These are phyloP conservation scores for Osmanthus fragrans DNA, from an alignment of 257 asterid genomes.

Conservation along the genomic window DNA sequence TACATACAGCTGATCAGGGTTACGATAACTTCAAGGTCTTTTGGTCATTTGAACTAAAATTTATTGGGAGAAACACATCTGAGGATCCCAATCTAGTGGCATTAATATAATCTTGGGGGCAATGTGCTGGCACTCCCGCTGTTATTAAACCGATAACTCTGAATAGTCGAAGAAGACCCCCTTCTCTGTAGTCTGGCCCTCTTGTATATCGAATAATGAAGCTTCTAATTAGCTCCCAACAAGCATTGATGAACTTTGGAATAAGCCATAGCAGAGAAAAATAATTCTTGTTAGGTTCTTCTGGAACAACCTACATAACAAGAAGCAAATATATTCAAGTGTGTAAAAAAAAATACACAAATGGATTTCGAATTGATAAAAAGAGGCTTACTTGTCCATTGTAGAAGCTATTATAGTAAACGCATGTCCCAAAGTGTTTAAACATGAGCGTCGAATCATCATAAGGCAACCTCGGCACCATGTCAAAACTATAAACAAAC, in stretches of 20 bases:
- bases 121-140: conserved; percentile 54
- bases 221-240: conserved; percentile 51
- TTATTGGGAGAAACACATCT: conserved; percentile 17
- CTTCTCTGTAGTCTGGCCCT: conserved; percentile 44
- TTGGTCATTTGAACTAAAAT: not conserved
- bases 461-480: conserved; percentile 59
- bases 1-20: no score
- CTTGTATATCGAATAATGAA: conserved; percentile 27
- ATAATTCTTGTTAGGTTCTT: conserved; percentile 62
- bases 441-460: conserved; percentile 48
- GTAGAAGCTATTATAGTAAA: conserved; percentile 53
- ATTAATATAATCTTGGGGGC: conserved; percentile 56
- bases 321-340: no score
- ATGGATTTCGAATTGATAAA: not conserved
- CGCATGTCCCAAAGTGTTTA: conserved; percentile 61
- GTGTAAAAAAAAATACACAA: not conserved
- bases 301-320: conserved; percentile 21
- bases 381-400: conserved; percentile 28
- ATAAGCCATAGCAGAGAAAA: conserved; percentile 40
- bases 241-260: conserved; percentile 41
- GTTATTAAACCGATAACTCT: conserved; percentile 40
- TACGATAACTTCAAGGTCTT: no score
- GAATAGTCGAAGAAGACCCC: conserved; percentile 30
- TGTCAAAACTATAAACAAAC: conserved; percentile 44
- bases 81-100: conserved; percentile 43